Conservation (phyloP, 2,329 filamentous ascomycete genomes). For the Stachybotrys elegans region DNA sequence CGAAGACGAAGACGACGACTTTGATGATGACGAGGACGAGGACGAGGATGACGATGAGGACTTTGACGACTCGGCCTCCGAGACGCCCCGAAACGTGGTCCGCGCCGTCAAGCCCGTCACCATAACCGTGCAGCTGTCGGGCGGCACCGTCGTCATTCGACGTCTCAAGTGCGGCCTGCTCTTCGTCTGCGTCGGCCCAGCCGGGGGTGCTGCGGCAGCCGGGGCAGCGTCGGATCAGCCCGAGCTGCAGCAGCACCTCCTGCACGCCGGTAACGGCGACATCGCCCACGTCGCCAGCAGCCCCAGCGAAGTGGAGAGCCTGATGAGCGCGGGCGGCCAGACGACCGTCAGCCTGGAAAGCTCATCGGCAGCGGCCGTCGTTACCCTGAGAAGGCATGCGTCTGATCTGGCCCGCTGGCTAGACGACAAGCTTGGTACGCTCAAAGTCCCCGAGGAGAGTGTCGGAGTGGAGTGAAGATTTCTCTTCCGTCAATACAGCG, state of each 20-base stretch:
- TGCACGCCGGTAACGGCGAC: constrained; percentile 22
- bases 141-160: constrained; percentile 54
- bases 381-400: constrained; percentile 49
- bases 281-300: constrained; percentile 27
- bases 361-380: constrained; percentile 39
- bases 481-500: constrained; percentile 2
- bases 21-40: constrained; percentile 15
- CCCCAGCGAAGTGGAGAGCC: constrained; percentile 40
- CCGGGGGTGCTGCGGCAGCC: constrained; percentile 20
- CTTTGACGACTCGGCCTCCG: constrained; percentile 7
- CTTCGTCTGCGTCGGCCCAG: constrained; percentile 55
- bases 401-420: constrained; percentile 56
- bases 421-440: constrained; percentile 52
- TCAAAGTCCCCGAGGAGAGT: constrained; percentile 49
- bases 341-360: constrained; percentile 36
- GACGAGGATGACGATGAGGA: constrained; percentile 14
- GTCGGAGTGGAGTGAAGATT: constrained; percentile 28
- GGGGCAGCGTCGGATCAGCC: constrained; percentile 11
- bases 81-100: constrained; percentile 3
- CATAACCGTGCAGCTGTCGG: constrained; percentile 55
- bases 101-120: constrained; percentile 31
- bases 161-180: constrained; percentile 54
- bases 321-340: constrained; percentile 38
- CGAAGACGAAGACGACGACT: constrained; percentile 16
- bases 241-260: constrained; percentile 10